Base-by-base conservation (phyloP, 371 early-diverging fungal species). In the Rhizopus arrhizus region DNA sequence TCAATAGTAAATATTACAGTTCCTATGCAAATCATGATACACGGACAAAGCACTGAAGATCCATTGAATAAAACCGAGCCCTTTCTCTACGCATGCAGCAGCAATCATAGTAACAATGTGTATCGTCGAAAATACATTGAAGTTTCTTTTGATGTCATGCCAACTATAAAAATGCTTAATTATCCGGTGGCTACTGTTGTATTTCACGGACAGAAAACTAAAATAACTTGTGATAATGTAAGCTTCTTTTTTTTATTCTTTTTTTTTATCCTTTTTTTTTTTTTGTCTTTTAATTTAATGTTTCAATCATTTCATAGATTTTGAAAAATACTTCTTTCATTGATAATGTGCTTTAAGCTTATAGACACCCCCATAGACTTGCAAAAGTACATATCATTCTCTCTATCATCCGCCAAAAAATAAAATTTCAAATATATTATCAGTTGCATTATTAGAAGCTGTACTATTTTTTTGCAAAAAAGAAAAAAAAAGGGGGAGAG, bases 61-160 rank as follows among this genome's bases (percentile, higher is more conserved):
- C 10, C 46, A 8, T 16, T 8, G 8, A 46, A 46, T 46, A 22
- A 15, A 16, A 22, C 16, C n/a, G 22, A 13, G n/a, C n/a, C n/a
- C 46, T 13, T 16, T 16, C 2, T 7, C n/a, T 46, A 15, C 10
- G 6, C 46, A 46, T 22, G 46, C 16, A 12, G 32, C 29, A 32
- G 50, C 28, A n/a, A 5, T 13, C 11, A 5, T 28, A 29, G 28
- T 28, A 4, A 28, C 29, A 29, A 31, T 28, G 50, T 4, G 28
- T 32, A 49, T 3, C 22, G 2, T 8, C 46, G n/a, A 22, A 45
- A 45, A 45, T 3, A 3, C 22, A 2, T 45, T 7, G 46, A 45
- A 16, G 7, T 45, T 12, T 45, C 46, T n/a, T 15, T 45, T 49
- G 50, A 49, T 49, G 10, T 49, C 7, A 49, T 49, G 31, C 50